Conservation (phyloP, 306 rosid species). For the Cucumis cinereus region DNA sequence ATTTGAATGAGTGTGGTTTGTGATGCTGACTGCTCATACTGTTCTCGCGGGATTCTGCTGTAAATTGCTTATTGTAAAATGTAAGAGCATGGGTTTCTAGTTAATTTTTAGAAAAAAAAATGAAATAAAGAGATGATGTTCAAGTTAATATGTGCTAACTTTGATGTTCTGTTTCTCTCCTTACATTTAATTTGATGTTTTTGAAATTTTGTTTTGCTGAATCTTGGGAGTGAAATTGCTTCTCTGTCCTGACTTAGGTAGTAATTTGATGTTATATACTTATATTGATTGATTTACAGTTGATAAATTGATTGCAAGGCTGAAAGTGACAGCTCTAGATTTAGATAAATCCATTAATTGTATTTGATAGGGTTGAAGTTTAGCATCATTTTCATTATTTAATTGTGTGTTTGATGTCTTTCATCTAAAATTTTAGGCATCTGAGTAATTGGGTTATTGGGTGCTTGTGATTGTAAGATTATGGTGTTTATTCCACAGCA, state of each 20-base stretch:
- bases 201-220: not conserved
- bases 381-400: too few species aligned
- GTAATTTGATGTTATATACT: not conserved
- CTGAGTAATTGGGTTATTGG: not conserved
- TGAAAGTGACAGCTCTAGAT: not conserved
- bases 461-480: not conserved
- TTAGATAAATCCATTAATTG: not conserved
- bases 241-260: not conserved
- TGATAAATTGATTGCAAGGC: not conserved
- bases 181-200: not conserved
- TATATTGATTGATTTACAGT: not conserved
- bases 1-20: not conserved
- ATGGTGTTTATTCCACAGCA: not conserved
- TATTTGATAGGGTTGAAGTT: not conserved
- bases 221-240: not conserved
- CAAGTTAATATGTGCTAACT: not conserved
- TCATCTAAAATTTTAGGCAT: not conserved
- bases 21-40: not conserved
- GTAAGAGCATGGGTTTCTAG: not conserved
- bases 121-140: not conserved
- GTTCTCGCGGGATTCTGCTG: not conserved
- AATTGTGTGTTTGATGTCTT: not conserved
- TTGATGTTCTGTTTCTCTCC: not conserved
- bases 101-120: not conserved
- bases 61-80: not conserved